Percentiles rank a stretch among this genome's conserved stretches.
Conservation (phyloP, 495 filamentous ascomycete species). For the Letharia columbiana region DNA sequence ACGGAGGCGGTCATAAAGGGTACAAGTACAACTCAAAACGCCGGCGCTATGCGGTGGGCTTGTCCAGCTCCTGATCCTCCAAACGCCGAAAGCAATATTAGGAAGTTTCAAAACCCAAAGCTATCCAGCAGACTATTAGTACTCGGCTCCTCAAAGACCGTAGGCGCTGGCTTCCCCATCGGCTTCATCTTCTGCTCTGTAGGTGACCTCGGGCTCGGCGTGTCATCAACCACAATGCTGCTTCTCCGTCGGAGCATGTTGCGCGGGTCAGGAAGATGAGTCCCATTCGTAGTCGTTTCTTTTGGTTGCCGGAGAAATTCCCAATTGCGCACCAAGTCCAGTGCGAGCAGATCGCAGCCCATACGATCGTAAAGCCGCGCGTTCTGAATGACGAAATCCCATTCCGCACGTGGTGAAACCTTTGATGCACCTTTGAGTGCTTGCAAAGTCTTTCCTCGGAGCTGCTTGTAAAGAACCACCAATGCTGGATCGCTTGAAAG, state of each 20-base stretch:
- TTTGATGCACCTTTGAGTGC: conserved; percentile 77
- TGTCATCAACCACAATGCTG: conserved; percentile 72
- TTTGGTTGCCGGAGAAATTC: conserved; percentile 53
- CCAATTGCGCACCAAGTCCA: conserved; percentile 83
- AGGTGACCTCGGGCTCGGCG: conserved; percentile 39
- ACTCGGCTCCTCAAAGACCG: conserved; percentile 84
- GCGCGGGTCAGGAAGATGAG: conserved; percentile 46
- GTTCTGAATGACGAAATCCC: conserved; percentile 83
- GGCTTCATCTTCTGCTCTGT: conserved; percentile 40
- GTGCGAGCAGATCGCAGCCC: conserved; percentile 89
- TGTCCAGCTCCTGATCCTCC: neutral
- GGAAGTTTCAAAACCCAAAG: conserved; percentile 54
- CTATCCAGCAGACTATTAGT: conserved; percentile 70
- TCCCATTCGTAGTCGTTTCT: conserved; percentile 18
- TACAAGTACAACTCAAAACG: neutral
- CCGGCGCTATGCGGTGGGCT: neutral
- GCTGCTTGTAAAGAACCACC: conserved; percentile 76
- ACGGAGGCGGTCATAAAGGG: neutral
- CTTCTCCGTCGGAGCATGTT: conserved; percentile 62
- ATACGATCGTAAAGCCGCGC: conserved; percentile 85
- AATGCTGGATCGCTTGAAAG: conserved; percentile 84
- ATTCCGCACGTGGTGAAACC: conserved; percentile 72
- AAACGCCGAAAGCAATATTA: neutral
- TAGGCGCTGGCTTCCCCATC: conserved; percentile 54
- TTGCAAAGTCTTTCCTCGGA: conserved; percentile 76